Evolutionary conservation across 805 yeast genomes (phyloP).

Genomic region (Candida lessepsii): DNA sequence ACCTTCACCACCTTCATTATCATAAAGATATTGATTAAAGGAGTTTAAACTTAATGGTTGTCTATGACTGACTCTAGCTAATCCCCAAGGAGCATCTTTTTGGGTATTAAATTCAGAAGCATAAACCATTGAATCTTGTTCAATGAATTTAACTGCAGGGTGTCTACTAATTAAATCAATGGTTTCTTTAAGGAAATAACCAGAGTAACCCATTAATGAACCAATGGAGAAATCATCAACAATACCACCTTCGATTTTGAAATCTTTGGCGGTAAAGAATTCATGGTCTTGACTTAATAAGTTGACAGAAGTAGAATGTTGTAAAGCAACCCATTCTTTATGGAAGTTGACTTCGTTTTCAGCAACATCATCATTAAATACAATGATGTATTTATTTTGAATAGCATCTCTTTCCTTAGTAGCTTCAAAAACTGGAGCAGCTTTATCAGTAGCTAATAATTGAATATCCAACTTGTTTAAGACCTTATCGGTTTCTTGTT

Average conservation of each 20-base stretch:
- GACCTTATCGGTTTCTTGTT: conserved; percentile 6
- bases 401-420: conserved; percentile 45
- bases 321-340: conserved; percentile 59
- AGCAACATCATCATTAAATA: conserved; percentile 66
- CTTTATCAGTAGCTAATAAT: conserved; percentile 12
- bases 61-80: conserved; percentile 86
- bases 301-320: conserved; percentile 47
- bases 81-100: conserved; percentile 92
- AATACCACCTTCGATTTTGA: conserved; percentile 49
- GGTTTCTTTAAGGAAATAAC: conserved; percentile 73
- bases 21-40: conserved; percentile 71
- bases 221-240: conserved; percentile 61
- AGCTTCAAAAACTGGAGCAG: conserved; percentile 50
- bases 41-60: conserved; percentile 64
- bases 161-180: conserved; percentile 69
- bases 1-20: conserved; percentile 74
- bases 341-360: conserved; percentile 61
- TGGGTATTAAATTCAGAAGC: conserved; percentile 65
- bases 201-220: conserved; percentile 75
- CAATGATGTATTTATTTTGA: conserved; percentile 80
- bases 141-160: conserved; percentile 66
- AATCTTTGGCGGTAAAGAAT: conserved; percentile 34
- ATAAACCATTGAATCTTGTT: conserved; percentile 69
- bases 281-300: conserved; percentile 24
- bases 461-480: conserved; percentile 10